These are phyloP conservation scores for Achaetomium macrosporum DNA, from an alignment of 2,329 filamentous ascomycete species.

Conservation along the genomic window DNA sequence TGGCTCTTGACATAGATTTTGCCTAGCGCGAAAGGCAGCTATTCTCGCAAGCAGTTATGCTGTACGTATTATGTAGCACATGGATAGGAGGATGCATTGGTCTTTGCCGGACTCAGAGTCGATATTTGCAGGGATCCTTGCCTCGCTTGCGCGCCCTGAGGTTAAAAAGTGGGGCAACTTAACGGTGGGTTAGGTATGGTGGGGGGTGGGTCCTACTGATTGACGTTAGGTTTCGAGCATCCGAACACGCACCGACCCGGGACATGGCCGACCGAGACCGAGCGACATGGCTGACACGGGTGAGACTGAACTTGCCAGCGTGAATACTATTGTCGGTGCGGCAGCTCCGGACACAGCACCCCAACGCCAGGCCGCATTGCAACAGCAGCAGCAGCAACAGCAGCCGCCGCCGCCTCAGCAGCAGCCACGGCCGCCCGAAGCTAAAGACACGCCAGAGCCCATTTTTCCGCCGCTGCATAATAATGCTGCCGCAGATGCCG, in stretches of 20 bases:
- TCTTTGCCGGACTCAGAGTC: no score
- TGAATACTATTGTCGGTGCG: neutral
- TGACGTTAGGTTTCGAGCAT: no score
- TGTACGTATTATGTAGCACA: no score
- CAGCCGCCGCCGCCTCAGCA: neutral
- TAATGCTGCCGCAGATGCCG: constrained; percentile 35
- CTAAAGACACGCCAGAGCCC: constrained; percentile 18
- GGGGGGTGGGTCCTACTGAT: no score
- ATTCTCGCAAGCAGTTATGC: no score
- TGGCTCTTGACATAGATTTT: no score
- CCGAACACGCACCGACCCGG: neutral
- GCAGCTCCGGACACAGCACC: neutral
- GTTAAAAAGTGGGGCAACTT: no score
- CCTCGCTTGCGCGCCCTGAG: no score
- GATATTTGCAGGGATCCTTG: no score
- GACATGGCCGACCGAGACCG: neutral
- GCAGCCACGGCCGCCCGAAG: constrained; percentile 2
- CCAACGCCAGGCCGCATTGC: neutral
- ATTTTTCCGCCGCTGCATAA: constrained; percentile 39
- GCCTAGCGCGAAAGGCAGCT: no score
- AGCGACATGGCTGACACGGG: constrained; percentile 22
- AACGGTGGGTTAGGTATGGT: no score
- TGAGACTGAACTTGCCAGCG: constrained; percentile 17
- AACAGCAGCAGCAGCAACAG: neutral
- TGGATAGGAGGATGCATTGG: no score